Conservation (phyloP, 495 filamentous ascomycete species). For the Chaetomium tenue region DNA sequence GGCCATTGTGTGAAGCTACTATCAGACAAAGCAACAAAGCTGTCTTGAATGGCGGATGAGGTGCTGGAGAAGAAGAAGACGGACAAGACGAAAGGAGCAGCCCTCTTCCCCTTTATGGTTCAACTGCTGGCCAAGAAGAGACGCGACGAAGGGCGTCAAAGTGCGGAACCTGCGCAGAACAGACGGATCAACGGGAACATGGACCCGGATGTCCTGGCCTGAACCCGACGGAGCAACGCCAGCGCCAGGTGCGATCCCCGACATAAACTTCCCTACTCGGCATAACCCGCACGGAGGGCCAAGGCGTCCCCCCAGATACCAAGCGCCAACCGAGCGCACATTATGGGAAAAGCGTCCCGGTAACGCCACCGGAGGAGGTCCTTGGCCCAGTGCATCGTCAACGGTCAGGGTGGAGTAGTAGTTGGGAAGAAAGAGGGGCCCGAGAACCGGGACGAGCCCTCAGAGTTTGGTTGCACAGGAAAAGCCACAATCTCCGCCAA, state of each 20-base stretch:
- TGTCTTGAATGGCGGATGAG: slow-evolving; percentile 13
- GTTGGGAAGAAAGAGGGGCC: neutral
- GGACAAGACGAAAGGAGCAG: neutral
- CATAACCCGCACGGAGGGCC: neutral
- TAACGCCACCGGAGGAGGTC: slow-evolving; percentile 11
- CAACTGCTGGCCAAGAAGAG: neutral
- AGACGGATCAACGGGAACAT: slow-evolving; percentile 33
- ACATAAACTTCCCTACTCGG: slow-evolving; percentile 3
- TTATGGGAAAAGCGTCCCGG: slow-evolving; percentile 27
- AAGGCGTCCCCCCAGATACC: too few relatives aligned
- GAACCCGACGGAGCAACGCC: neutral
- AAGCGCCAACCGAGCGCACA: slow-evolving; percentile 1
- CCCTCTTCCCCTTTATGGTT: slow-evolving; percentile 10
- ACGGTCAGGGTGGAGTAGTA: slow-evolving; percentile 9
- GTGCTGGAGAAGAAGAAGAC: slow-evolving; percentile 2
- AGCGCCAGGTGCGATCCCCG: neutral
- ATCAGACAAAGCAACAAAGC: slow-evolving; percentile 9
- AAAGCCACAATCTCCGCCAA: slow-evolving; percentile 30
- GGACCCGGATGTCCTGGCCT: slow-evolving; percentile 14
- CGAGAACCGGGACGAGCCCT: slow-evolving; percentile 16
- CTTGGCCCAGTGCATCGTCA: slow-evolving; percentile 11
- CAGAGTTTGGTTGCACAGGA: slow-evolving; percentile 10
- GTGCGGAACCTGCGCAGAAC: neutral
- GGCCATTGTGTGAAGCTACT: slow-evolving; percentile 27
- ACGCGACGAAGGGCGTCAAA: neutral